Evolutionary conservation across 2,329 filamentous ascomycete species (phyloP).

Genomic region (Claviceps sp.): DNA sequence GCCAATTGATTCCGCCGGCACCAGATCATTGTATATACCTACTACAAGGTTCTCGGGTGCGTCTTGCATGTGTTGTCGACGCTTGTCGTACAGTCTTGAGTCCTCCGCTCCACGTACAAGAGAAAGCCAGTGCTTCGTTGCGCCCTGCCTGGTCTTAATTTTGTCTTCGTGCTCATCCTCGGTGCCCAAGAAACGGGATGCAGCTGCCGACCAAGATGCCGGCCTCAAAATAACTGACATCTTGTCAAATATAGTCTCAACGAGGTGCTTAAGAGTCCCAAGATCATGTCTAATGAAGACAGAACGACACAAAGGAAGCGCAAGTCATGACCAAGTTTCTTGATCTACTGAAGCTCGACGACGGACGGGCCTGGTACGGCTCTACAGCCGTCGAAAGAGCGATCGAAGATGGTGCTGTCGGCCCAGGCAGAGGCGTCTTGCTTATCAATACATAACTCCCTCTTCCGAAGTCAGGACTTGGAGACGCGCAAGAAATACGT

Average conservation of each 20-base stretch:
- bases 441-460: conserved; percentile 63
- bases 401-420: conserved; percentile 77
- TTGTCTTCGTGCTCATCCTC: background rate
- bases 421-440: conserved; percentile 69
- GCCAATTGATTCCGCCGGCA: background rate
- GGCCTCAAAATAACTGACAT: conserved; percentile 32
- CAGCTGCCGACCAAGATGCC: conserved; percentile 52
- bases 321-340: conserved; percentile 75
- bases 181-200: conserved; percentile 54
- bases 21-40: background rate
- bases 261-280: conserved; percentile 71
- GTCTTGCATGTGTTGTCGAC: background rate
- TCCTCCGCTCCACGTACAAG: background rate
- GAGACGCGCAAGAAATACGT: conserved; percentile 70
- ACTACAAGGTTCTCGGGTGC: background rate
- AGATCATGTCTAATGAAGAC: conserved; percentile 69
- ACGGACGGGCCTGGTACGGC: conserved; percentile 85
- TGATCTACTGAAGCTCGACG: conserved; percentile 64
- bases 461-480: conserved; percentile 77
- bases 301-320: conserved; percentile 78
- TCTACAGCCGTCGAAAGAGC: conserved; percentile 69
- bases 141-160: too few relatives aligned
- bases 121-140: background rate
- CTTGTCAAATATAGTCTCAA: conserved; percentile 35
- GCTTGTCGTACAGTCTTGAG: background rate